Percentiles rank a stretch among this genome's conserved stretches.
Evolutionary conservation across 208 protist species (phyloP).

Genomic region (Leishmania tarentolae): DNA sequence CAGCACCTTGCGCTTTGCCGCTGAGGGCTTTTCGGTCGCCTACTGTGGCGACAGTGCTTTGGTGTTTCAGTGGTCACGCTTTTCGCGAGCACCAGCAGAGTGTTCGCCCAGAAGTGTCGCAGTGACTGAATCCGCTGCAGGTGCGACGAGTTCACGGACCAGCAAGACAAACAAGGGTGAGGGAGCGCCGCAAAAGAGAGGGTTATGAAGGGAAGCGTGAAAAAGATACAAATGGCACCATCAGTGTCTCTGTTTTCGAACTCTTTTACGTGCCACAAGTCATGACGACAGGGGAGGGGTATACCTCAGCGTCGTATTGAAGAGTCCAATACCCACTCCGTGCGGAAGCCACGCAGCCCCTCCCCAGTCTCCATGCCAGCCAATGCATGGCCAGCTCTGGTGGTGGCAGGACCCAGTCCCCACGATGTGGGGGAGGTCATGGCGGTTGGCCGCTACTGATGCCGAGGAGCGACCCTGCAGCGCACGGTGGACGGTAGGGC

Average conservation of each 20-base stretch:
- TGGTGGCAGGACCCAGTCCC: not conserved
- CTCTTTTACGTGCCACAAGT: not conserved
- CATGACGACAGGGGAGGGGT: no score
- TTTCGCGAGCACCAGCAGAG: not conserved
- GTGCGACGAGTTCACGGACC: not conserved
- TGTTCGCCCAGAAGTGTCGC: not conserved
- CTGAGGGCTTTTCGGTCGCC: not conserved
- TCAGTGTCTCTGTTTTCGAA: not conserved
- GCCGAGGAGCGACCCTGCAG: not conserved
- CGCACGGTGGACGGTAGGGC: not conserved
- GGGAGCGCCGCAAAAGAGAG: not conserved
- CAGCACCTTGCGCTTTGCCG: not conserved
- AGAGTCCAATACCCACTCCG: no score
- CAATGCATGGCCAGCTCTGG: not conserved
- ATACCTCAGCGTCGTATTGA: no score
- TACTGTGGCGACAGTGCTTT: not conserved
- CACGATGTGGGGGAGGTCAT: not conserved
- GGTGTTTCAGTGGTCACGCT: not conserved
- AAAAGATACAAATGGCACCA: not conserved
- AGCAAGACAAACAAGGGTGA: not conserved
- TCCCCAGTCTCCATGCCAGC: not conserved
- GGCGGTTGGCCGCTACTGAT: not conserved
- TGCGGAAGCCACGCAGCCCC: not conserved
- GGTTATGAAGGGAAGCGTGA: no score
- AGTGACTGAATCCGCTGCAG: not conserved